Evolutionary conservation across 1,139 yeast genomes (phyloP).

Genomic region (Hanseniaspora uvarum): DNA sequence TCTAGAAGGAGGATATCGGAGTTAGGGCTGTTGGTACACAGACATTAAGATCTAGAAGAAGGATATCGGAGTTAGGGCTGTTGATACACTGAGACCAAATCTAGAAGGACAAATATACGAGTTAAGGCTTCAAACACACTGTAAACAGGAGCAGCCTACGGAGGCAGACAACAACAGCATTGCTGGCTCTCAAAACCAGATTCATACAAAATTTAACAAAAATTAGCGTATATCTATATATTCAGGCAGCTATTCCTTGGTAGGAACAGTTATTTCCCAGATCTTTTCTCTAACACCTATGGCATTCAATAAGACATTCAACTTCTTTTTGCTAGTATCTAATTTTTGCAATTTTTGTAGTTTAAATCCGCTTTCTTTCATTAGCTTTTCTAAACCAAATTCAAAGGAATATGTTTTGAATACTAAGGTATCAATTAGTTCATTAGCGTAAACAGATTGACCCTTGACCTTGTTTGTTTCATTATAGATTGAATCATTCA

Average conservation of each 20-base stretch:
- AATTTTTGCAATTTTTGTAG: slow-evolving; percentile 8
- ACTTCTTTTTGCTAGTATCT: neutral
- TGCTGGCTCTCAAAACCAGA: no score
- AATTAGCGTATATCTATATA: neutral
- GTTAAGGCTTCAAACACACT: no score
- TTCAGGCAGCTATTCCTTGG: neutral
- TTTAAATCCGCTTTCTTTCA: slow-evolving; percentile 9
- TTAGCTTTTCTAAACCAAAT: slow-evolving; percentile 9
- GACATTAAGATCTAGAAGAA: no score
- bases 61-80: no score
- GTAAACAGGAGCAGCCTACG: no score
- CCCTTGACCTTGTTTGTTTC: slow-evolving; percentile 8
- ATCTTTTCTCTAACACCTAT: slow-evolving; percentile 10
- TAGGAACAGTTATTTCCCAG: slow-evolving; percentile 14
- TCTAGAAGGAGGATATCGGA: no score
- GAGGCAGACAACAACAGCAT: no score
- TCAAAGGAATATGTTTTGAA: slow-evolving; percentile 16
- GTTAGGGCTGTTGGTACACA: no score
- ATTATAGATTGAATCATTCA: slow-evolving; percentile 23
- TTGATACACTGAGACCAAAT: no score
- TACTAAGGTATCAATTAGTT: slow-evolving; percentile 1
- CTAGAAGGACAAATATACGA: no score
- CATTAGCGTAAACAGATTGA: slow-evolving; percentile 5
- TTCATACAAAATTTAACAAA: no score
- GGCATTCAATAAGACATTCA: slow-evolving; percentile 2